Evolutionary conservation across 2,329 filamentous ascomycete genomes (phyloP), one percentile per base, ranked within the genome.

Genomic region (Neofusicoccum ribis): DNA sequence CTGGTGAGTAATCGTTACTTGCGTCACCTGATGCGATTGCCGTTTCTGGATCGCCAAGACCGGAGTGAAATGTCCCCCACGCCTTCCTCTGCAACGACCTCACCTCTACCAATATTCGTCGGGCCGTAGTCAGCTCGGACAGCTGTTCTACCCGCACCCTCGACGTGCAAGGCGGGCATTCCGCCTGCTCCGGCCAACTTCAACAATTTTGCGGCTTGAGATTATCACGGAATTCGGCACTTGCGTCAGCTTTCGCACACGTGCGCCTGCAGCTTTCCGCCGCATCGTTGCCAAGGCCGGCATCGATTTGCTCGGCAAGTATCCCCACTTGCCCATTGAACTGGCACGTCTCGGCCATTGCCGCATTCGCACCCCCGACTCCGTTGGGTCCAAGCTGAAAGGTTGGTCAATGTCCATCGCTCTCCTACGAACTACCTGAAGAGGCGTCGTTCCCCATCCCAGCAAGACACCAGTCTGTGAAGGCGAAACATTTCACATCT

Each of bases 181-280:
- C 54, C 54, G 39, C 54, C 54, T 59, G 17, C 11, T 31, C 54
- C 39, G 54, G 23, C 6, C 54, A 31, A 5, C 54, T 59, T 39
- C 41, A 17, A 44, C 54, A 23, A 27, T 59, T 59, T 36, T 20
- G 23, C n/a, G 8, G 23, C 39, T 12, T 15, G 37, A 41, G 27
- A 15, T 31, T 34, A 43, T 43, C 54, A 59, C 54, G 54, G 54
- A 59, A n/a, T 44, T 59, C 54, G 54, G 54, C 54, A 59, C 20
- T 34, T 20, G 17, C 37, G 31, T 56, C 52, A 56, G 37, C 52
- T 8, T 56, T 23, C 54, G 39, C 41, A 59, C 54, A 59, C 54
- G 54, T 59, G 54, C 54, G 44, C 39, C 54, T 59, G 54, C 54
- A 59, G 54, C 54, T 59, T 59, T 23, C 54, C 39, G 54, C 39